phyloP scores from a whole-genome alignment of 495 filamentous ascomycete species.

The Penicillium robsamsonii region DNA sequence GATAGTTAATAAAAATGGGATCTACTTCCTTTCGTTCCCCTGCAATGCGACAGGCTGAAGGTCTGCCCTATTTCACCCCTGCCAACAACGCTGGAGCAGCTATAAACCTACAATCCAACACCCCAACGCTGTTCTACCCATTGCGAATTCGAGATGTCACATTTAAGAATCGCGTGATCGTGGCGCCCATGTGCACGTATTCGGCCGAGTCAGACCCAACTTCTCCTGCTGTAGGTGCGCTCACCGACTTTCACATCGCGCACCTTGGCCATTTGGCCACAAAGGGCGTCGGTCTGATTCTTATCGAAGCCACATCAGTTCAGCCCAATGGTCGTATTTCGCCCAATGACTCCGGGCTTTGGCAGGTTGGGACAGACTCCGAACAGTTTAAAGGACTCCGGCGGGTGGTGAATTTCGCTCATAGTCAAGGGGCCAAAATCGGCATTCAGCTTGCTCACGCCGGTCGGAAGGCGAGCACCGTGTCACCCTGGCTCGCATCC shows the following conservation, averaged over 20 bases:
- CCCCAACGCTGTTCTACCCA: conserved; percentile 64
- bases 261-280: conserved; percentile 60
- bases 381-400: conserved; percentile 62
- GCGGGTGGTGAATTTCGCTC: conserved; percentile 58
- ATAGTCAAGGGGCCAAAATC: conserved; percentile 62
- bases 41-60: conserved; percentile 16
- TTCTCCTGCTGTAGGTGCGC: conserved; percentile 53
- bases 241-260: conserved; percentile 70
- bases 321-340: conserved; percentile 67
- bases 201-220: conserved; percentile 47
- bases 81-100: conserved; percentile 56
- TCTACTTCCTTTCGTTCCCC: conserved; percentile 21
- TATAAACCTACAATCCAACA: conserved; percentile 34
- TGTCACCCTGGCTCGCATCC: conserved; percentile 58
- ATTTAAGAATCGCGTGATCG: conserved; percentile 69
- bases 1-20: conserved; percentile 15
- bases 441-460: conserved; percentile 75
- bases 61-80: conserved; percentile 58
- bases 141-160: conserved; percentile 63
- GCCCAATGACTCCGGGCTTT: conserved; percentile 67
- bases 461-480: conserved; percentile 66
- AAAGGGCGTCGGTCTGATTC: conserved; percentile 62
- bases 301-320: conserved; percentile 69
- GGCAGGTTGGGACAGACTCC: conserved; percentile 51
- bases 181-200: conserved; percentile 62